phyloP scores from a whole-genome alignment of 2,329 filamentous ascomycete species.

The Xylaria sp. region DNA sequence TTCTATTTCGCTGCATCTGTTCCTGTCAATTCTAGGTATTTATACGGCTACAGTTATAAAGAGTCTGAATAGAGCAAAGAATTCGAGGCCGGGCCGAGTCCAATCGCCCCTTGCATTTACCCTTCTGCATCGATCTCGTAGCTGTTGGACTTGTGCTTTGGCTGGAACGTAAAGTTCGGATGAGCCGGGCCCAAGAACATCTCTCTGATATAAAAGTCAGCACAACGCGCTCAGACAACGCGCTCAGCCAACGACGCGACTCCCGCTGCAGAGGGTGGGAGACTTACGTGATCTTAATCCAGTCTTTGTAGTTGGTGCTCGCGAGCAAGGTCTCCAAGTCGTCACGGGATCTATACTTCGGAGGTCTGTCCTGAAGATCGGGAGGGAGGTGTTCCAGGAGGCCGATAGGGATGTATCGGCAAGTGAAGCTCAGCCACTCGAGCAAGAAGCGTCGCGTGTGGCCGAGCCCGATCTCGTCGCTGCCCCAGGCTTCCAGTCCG shows the following conservation, averaged over 20 bases:
- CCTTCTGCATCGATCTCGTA: conserved; percentile 84
- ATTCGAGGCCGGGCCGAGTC: not conserved
- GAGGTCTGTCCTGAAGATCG: conserved; percentile 85
- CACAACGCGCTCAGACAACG: no score
- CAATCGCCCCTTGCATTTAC: conserved; percentile 36
- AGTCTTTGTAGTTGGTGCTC: conserved; percentile 92
- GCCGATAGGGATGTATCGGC: conserved; percentile 89
- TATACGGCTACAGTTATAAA: not conserved
- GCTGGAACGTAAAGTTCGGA: conserved; percentile 89
- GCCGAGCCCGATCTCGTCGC: conserved; percentile 91
- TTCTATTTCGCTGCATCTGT: not conserved
- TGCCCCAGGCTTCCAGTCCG: conserved; percentile 93
- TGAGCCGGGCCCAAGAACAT: conserved; percentile 96
- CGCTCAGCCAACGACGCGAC: not conserved
- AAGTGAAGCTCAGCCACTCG: conserved; percentile 93
- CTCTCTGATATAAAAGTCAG: conserved; percentile 63
- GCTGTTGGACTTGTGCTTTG: conserved; percentile 95
- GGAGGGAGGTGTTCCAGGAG: conserved; percentile 88
- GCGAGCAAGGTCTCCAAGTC: conserved; percentile 93
- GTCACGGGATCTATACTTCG: conserved; percentile 80
- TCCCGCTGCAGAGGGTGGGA: not conserved
- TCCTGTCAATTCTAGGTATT: not conserved
- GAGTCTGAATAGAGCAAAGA: not conserved
- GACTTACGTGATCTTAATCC: conserved; percentile 95
- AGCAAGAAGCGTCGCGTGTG: conserved; percentile 90